Evolutionary conservation across 345 rosid genomes (phyloP).

Genomic region (Clausena lansium): DNA sequence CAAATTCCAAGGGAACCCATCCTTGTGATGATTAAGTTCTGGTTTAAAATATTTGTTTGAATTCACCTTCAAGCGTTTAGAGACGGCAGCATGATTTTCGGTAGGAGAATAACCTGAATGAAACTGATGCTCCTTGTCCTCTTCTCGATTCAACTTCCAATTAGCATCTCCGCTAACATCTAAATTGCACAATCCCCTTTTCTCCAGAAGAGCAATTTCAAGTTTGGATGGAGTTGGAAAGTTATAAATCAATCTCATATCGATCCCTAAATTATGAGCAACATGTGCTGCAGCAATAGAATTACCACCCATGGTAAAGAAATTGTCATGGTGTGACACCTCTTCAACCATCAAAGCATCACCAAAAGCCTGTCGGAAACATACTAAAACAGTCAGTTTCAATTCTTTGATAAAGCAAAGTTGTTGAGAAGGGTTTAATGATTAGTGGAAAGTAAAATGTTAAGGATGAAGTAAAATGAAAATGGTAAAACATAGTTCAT

Average conservation of each 20-base stretch:
- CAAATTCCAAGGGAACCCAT: slow-evolving; percentile 40
- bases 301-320: slow-evolving; percentile 86
- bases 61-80: slow-evolving; percentile 57
- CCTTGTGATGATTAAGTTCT: slow-evolving; percentile 17
- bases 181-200: slow-evolving; percentile 23
- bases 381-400: background rate
- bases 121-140: slow-evolving; percentile 23
- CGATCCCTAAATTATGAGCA: slow-evolving; percentile 74
- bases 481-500: background rate
- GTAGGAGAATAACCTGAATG: slow-evolving; percentile 27
- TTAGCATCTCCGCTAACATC: slow-evolving; percentile 24
- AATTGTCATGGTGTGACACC: slow-evolving; percentile 69
- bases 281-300: slow-evolving; percentile 86
- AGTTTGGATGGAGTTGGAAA: slow-evolving; percentile 75
- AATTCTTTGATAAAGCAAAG: background rate
- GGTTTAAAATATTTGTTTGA: slow-evolving; percentile 21
- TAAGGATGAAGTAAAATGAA: background rate
- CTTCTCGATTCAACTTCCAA: slow-evolving; percentile 32
- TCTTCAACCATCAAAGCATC: slow-evolving; percentile 67
- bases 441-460: background rate
- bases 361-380: slow-evolving; percentile 64
- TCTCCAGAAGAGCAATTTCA: slow-evolving; percentile 43
- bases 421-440: background rate
- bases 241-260: slow-evolving; percentile 72
- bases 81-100: slow-evolving; percentile 18